phyloP scores from a whole-genome alignment of 2,329 filamentous ascomycete genomes.

The Aaosphaeria pasadenensis region DNA sequence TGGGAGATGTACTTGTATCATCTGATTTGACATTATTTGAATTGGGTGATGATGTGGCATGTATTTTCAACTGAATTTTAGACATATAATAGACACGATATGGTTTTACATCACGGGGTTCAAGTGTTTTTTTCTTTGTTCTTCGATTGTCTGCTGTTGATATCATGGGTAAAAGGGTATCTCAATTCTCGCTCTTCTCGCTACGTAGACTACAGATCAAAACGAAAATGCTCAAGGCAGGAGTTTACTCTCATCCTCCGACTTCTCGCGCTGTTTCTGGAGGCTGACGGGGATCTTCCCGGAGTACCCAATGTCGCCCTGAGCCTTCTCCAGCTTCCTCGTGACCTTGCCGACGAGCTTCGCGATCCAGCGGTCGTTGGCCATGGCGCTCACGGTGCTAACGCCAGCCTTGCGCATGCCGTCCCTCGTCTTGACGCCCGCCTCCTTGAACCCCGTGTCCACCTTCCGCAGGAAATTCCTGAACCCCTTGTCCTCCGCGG shows the following conservation, averaged over 20 bases:
- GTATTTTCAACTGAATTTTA: too few relatives aligned
- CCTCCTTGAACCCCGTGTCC: slow-evolving; percentile 27
- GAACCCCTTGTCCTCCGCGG: slow-evolving; percentile 8
- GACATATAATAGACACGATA: too few relatives aligned
- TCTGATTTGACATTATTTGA: too few relatives aligned
- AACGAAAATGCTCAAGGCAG: slow-evolving; percentile 12
- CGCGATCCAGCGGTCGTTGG: slow-evolving; percentile 56
- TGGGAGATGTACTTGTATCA: too few relatives aligned
- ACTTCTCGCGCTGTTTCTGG: slow-evolving; percentile 35
- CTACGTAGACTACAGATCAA: too few relatives aligned
- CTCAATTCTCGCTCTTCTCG: too few relatives aligned
- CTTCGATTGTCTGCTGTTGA: too few relatives aligned
- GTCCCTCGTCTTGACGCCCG: slow-evolving; percentile 38
- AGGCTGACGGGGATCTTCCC: slow-evolving; percentile 46
- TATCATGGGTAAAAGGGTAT: too few relatives aligned
- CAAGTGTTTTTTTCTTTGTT: too few relatives aligned
- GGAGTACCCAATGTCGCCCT: slow-evolving; percentile 52
- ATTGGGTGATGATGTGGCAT: too few relatives aligned
- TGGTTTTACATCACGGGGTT: too few relatives aligned
- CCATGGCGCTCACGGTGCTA: slow-evolving; percentile 40
- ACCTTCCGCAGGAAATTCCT: slow-evolving; percentile 15
- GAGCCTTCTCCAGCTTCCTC: slow-evolving; percentile 47
- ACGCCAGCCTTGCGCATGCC: slow-evolving; percentile 48
- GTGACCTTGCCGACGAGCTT: slow-evolving; percentile 52
- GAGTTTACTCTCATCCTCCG: slow-evolving; percentile 34